Evolutionary conservation across 768 basidiomycete species (phyloP), one percentile per base, ranked within the genome.

Genomic region (Calocybe cyanea): DNA sequence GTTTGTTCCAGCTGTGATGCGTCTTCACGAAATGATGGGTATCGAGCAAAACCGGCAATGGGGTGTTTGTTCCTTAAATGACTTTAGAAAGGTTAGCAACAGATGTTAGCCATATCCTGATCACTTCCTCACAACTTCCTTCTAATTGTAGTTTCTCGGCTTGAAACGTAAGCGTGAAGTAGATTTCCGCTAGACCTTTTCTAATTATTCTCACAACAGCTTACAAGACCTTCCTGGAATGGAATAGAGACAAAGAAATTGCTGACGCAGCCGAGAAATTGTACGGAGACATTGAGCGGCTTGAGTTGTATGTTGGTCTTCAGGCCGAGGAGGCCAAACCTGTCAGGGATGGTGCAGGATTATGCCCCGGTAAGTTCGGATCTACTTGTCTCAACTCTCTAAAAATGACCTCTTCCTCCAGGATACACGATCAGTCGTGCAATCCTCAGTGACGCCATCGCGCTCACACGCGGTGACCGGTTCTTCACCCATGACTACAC

Each of bases 341-440:
- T 10, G 67, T 88, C 30, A 73, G 83, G 17, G 80, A 82, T 0
- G 90, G 90, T 41, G 86, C 90, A 43, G 90, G 90, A 45, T 75
- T 92, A 43, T 92, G 90, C 65, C 89, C 90, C 50, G 83, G 87
- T 81, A 55, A 41, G 67, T 49, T 45, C 9, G 19, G 9, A 15
- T 24, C 34, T 36, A 11, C 36, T 11, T 40, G 2, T 32, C 33
- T 38, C n/a, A 4, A 7, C 15, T 7, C 7, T 1, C 28, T 33
- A 36, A 38, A 15, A 6, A 15, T 33, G 40, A 33, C 28, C 20
- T 40, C 8, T 13, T 48, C 25, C 14, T 14, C 2, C 46, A 83
- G 84, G 81, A 11, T 92, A 87, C 64, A 92, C 90, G 8, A 78
- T 89, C 56, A 85, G 85, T 55, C 81, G 90, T 24, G 89, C 90